Evolutionary conservation across 1,284 basidiomycete genomes (phyloP).

Genomic region (Polyporus tsugae): DNA sequence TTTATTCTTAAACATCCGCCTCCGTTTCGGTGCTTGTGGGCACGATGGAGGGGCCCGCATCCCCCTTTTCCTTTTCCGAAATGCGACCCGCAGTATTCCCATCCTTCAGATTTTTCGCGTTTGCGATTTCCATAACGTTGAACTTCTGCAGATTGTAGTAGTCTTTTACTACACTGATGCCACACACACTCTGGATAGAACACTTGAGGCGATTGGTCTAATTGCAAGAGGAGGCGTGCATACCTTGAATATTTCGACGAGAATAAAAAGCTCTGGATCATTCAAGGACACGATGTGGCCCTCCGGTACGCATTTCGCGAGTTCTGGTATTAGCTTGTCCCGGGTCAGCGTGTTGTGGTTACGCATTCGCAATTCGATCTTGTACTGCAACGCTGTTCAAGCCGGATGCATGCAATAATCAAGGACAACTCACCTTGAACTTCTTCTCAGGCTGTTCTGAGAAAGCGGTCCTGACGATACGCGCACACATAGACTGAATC

Average conservation of each 20-base stretch:
- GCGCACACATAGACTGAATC: slow-evolving; percentile 66
- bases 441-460: slow-evolving; percentile 49
- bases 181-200: slow-evolving; percentile 66
- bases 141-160: slow-evolving; percentile 77
- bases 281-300: slow-evolving; percentile 71
- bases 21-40: neutral
- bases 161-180: slow-evolving; percentile 73
- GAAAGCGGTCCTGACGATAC: slow-evolving; percentile 61
- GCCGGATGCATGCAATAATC: neutral
- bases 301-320: slow-evolving; percentile 74
- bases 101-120: slow-evolving; percentile 41
- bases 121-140: slow-evolving; percentile 76
- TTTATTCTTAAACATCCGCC: neutral
- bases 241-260: slow-evolving; percentile 86
- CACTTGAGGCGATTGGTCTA: neutral
- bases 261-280: slow-evolving; percentile 72
- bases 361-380: slow-evolving; percentile 76
- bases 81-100: slow-evolving; percentile 35
- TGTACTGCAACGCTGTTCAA: slow-evolving; percentile 61
- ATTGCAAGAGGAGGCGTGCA: slow-evolving; percentile 17
- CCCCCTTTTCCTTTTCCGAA: slow-evolving; percentile 16
- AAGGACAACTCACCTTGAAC: slow-evolving; percentile 49
- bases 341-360: slow-evolving; percentile 75
- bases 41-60: neutral
- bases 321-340: slow-evolving; percentile 64